phyloP scores from a whole-genome alignment of 2,329 filamentous ascomycete species.

The Clonostachys solani region DNA sequence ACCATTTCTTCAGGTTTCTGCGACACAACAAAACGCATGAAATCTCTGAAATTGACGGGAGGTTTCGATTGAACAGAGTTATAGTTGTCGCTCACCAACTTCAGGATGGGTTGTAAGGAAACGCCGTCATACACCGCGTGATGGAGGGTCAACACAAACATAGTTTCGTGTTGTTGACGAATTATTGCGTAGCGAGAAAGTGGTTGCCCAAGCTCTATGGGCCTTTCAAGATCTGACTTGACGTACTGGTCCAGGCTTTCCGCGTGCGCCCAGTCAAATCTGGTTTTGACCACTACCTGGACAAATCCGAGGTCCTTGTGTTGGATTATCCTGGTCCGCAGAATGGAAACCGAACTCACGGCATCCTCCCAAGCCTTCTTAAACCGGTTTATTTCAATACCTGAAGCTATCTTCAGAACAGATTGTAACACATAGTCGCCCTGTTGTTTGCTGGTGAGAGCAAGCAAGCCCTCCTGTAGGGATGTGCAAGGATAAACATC shows the following conservation, averaged over 20 bases:
- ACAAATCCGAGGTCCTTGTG: neutral
- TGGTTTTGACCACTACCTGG: neutral
- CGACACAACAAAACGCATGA: neutral
- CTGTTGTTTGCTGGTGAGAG: conserved; percentile 27
- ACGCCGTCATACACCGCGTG: conserved; percentile 48
- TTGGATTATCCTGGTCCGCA: neutral
- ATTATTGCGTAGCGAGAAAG: neutral
- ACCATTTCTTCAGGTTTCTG: neutral
- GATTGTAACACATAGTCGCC: conserved; percentile 6
- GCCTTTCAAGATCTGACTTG: neutral
- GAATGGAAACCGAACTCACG: neutral
- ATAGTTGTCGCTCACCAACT: conserved; percentile 30
- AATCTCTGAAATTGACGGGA: no score
- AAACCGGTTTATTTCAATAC: neutral
- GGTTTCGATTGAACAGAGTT: conserved; percentile 3
- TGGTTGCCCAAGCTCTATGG: neutral
- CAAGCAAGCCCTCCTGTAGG: conserved; percentile 43
- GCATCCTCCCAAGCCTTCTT: neutral
- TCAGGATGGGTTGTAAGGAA: conserved; percentile 37
- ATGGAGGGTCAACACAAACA: conserved; percentile 5
- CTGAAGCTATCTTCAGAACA: neutral
- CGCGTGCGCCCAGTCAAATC: neutral
- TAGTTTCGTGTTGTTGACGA: neutral
- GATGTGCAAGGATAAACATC: conserved; percentile 45
- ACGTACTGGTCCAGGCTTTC: neutral